Conservation (phyloP, 2,329 filamentous ascomycete species). For the Tetracladium maxilliforme region DNA sequence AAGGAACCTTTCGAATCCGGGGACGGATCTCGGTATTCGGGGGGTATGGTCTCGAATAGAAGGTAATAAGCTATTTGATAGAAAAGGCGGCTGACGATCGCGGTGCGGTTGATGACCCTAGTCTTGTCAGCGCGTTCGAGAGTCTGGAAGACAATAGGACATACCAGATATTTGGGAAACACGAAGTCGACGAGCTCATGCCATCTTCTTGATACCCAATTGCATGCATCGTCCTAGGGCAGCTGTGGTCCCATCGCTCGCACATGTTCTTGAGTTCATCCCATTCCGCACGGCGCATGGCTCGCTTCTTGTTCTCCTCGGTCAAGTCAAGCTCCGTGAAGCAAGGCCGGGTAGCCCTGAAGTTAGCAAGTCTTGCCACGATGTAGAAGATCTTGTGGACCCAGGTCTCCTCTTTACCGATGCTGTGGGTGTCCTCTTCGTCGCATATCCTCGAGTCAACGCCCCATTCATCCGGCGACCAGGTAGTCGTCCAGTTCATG, state of each 20-base stretch:
- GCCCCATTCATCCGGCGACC: conserved; percentile 85
- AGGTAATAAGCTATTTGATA: conserved; percentile 80
- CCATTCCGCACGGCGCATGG: conserved; percentile 63
- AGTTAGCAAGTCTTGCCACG: conserved; percentile 75
- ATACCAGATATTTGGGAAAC: conserved; percentile 78
- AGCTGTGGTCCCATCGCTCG: conserved; percentile 65
- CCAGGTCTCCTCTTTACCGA: conserved; percentile 67
- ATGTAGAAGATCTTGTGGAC: conserved; percentile 82
- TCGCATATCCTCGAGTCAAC: conserved; percentile 61
- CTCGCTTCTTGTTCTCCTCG: conserved; percentile 47
- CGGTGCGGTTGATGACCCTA: conserved; percentile 70
- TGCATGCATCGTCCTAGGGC: conserved; percentile 77
- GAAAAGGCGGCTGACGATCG: conserved; percentile 70
- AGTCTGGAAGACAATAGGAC: conserved; percentile 12
- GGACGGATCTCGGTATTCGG: conserved; percentile 3
- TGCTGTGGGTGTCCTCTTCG: conserved; percentile 32
- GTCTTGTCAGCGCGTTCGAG: conserved; percentile 9
- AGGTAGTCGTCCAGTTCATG: conserved; percentile 75
- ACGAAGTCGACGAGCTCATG: conserved; percentile 52
- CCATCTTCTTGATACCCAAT: conserved; percentile 61
- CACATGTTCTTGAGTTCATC: conserved; percentile 64
- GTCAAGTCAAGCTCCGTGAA: conserved; percentile 43
- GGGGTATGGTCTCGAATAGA: conserved; percentile 57
- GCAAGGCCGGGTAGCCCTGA: conserved; percentile 54
- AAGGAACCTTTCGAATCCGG: conserved; percentile 53